phyloP scores from a whole-genome alignment of 352 stramenopile species.

The Globisporangium spiculum region DNA sequence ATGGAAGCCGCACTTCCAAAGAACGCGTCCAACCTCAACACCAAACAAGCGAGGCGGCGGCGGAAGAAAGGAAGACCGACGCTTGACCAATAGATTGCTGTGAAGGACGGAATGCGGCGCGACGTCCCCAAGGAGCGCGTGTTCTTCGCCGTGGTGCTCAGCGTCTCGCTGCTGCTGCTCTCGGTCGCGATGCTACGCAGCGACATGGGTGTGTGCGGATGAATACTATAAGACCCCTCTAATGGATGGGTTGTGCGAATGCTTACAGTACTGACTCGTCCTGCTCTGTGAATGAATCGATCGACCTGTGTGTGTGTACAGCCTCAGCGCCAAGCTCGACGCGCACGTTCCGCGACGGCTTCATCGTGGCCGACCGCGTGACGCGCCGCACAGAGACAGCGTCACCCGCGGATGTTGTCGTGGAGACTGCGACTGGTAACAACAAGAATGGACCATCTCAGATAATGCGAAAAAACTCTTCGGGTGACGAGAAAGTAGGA shows the following conservation, averaged over 20 bases:
- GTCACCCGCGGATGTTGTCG: background rate
- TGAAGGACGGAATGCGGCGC: slow-evolving; percentile 21
- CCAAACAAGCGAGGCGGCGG: too few species aligned
- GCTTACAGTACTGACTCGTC: background rate
- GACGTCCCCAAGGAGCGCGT: slow-evolving; percentile 43
- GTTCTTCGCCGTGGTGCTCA: slow-evolving; percentile 51
- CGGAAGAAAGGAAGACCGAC: background rate
- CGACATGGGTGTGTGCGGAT: slow-evolving; percentile 25
- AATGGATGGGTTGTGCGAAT: background rate
- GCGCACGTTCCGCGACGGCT: slow-evolving; percentile 69
- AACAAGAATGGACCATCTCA: background rate
- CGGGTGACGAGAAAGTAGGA: slow-evolving; percentile 4
- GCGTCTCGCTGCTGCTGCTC: slow-evolving; percentile 49
- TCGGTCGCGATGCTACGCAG: slow-evolving; percentile 60
- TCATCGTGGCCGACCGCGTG: slow-evolving; percentile 55
- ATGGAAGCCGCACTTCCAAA: background rate
- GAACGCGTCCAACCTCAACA: background rate
- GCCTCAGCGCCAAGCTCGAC: slow-evolving; percentile 16
- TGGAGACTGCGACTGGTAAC: background rate
- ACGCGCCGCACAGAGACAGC: slow-evolving; percentile 37
- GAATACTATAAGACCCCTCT: background rate
- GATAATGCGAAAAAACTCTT: background rate
- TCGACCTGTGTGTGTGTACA: slow-evolving; percentile 7
- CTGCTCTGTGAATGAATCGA: background rate
- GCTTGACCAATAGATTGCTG: background rate